These are phyloP conservation scores for Kwoniella botswanensis DNA, from an alignment of 768 basidiomycete species.

Conservation along the genomic window DNA sequence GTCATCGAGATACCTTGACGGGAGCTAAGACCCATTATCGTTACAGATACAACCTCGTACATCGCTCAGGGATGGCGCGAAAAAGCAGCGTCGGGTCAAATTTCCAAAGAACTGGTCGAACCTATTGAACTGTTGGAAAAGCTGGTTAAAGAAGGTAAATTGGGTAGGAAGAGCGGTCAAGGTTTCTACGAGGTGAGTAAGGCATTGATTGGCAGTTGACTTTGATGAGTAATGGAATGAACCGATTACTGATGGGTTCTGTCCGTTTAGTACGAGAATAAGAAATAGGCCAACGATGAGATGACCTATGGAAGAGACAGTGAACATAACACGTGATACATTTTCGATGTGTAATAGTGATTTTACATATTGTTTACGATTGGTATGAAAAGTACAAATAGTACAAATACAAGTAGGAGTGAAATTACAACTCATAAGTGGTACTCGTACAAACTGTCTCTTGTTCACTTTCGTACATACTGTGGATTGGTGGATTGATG, in stretches of 20 bases:
- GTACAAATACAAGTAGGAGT: too few relatives aligned
- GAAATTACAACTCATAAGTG: too few relatives aligned
- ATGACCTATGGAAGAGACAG: neutral
- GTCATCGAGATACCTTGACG: too few relatives aligned
- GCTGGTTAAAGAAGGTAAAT: slow-evolving; percentile 59
- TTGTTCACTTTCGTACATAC: too few relatives aligned
- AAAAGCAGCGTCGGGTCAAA: slow-evolving; percentile 56
- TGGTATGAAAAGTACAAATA: too few relatives aligned
- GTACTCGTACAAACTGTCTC: too few relatives aligned
- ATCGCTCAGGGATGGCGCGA: slow-evolving; percentile 60
- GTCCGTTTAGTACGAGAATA: slow-evolving; percentile 4
- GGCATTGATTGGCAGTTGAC: neutral
- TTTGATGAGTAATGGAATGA: neutral
- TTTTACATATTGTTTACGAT: too few relatives aligned
- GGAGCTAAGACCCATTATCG: too few relatives aligned
- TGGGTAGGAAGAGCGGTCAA: slow-evolving; percentile 60
- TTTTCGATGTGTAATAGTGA: neutral
- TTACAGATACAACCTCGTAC: slow-evolving; percentile 56
- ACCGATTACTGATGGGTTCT: neutral
- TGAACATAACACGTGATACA: too few relatives aligned
- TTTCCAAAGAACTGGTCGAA: slow-evolving; percentile 54
- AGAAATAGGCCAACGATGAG: slow-evolving; percentile 2
- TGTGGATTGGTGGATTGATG: too few relatives aligned
- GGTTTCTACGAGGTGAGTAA: slow-evolving; percentile 60
- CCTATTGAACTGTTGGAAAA: slow-evolving; percentile 57